Evolutionary conservation across 805 yeast genomes (phyloP).

Genomic region (Hanseniaspora mollemarum): DNA sequence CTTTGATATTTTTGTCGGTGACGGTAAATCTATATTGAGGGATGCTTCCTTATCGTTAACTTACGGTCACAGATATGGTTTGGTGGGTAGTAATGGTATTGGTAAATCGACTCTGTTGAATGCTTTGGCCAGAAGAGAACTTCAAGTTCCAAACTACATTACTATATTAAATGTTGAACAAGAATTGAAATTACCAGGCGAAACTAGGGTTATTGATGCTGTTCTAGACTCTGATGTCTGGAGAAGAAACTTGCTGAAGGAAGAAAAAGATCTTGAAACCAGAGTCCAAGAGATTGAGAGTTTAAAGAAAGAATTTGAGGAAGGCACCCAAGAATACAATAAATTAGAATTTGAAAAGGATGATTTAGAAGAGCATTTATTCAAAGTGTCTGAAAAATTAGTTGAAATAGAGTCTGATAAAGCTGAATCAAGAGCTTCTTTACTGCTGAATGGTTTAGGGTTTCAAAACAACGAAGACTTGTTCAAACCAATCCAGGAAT

Average conservation of each 20-base stretch:
- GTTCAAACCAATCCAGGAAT: conserved; percentile 67
- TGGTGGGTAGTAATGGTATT: conserved; percentile 98
- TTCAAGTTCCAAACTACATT: conserved; percentile 87
- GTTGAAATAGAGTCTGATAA: conserved; percentile 92
- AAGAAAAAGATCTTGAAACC: conserved; percentile 62
- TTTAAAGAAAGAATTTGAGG: conserved; percentile 60
- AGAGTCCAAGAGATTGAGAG: conserved; percentile 65
- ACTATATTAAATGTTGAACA: conserved; percentile 95
- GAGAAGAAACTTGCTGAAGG: conserved; percentile 78
- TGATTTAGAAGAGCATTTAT: conserved; percentile 67
- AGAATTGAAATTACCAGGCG: conserved; percentile 81
- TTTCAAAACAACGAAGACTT: conserved; percentile 76
- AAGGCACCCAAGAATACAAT: conserved; percentile 58
- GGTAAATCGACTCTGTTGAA: conserved; percentile 92
- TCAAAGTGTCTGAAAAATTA: conserved; percentile 70
- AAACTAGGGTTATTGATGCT: conserved; percentile 77
- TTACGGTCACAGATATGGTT: conserved; percentile 89
- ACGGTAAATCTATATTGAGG: conserved; percentile 81
- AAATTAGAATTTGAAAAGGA: conserved; percentile 82
- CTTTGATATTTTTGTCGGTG: conserved; percentile 90
- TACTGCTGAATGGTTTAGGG: conserved; percentile 85
- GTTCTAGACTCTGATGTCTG: conserved; percentile 99
- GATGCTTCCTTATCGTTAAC: conserved; percentile 80
- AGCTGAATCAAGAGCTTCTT: conserved; percentile 95
- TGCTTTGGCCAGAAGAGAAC: conserved; percentile 87